Percentiles rank a stretch among this genome's conserved stretches.
Evolutionary conservation across 1,284 basidiomycete species (phyloP).

Genomic region (Lentinula novae-zelandiae): DNA sequence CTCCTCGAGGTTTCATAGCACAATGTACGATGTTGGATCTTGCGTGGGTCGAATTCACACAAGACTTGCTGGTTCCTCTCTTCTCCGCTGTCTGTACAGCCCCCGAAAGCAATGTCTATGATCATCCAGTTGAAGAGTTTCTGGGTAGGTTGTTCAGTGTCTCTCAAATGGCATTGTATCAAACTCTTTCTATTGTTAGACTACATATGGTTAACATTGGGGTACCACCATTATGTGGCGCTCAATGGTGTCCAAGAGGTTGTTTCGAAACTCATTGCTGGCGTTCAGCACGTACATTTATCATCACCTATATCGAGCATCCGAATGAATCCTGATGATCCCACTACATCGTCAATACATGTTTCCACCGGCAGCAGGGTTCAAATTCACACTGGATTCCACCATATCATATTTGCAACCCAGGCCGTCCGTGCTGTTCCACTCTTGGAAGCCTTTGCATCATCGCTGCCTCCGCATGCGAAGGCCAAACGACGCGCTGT

Average conservation of each 20-base stretch:
- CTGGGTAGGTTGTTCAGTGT: slow-evolving; percentile 42
- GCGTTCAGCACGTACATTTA: slow-evolving; percentile 49
- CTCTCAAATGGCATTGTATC: neutral
- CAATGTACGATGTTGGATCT: slow-evolving; percentile 38
- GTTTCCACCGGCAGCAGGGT: slow-evolving; percentile 28
- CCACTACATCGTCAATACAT: slow-evolving; percentile 32
- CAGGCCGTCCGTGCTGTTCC: slow-evolving; percentile 60
- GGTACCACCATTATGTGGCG: slow-evolving; percentile 60
- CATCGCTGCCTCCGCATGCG: slow-evolving; percentile 27
- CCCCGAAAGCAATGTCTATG: slow-evolving; percentile 42
- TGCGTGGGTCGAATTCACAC: slow-evolving; percentile 52
- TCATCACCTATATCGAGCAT: slow-evolving; percentile 46
- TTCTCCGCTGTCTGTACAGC: slow-evolving; percentile 75
- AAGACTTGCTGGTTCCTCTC: slow-evolving; percentile 54
- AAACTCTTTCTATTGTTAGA: slow-evolving; percentile 32
- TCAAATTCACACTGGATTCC: slow-evolving; percentile 42
- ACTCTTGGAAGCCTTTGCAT: slow-evolving; percentile 40
- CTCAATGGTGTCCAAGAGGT: slow-evolving; percentile 53
- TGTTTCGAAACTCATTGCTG: slow-evolving; percentile 39
- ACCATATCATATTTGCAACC: slow-evolving; percentile 67
- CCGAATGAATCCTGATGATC: slow-evolving; percentile 29
- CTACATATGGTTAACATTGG: slow-evolving; percentile 59
- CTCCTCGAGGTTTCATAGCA: slow-evolving; percentile 36
- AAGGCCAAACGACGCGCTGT: slow-evolving; percentile 26
- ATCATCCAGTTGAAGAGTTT: slow-evolving; percentile 59